These are phyloP conservation scores for Aspergillus sclerotioniger DNA, from an alignment of 495 filamentous ascomycete species.

Conservation along the genomic window DNA sequence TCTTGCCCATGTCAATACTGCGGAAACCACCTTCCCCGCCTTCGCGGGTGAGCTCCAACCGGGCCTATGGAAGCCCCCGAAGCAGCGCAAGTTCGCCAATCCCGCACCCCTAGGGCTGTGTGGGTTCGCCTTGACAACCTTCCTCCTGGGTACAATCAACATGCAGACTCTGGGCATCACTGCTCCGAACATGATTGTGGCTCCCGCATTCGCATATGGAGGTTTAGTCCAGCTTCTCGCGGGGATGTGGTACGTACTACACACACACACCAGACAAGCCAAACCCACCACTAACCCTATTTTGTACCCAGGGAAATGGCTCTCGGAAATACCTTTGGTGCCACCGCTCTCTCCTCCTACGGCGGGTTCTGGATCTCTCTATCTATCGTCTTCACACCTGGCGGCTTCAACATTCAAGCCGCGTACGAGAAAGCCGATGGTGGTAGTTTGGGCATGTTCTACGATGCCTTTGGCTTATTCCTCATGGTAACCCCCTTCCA, in stretches of 20 bases:
- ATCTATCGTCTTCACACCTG: constrained; percentile 76
- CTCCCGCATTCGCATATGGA: constrained; percentile 66
- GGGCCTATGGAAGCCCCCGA: constrained; percentile 68
- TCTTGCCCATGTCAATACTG: constrained; percentile 61
- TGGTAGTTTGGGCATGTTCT: constrained; percentile 43
- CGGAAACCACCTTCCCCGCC: constrained; percentile 63
- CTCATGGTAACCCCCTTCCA: constrained; percentile 53
- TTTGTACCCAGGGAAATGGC: constrained; percentile 77
- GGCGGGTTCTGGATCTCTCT: constrained; percentile 93
- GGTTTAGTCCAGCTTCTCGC: constrained; percentile 81
- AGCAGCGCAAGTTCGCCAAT: constrained; percentile 72
- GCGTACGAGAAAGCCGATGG: constrained; percentile 42
- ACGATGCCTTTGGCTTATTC: constrained; percentile 73
- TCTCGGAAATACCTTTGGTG: constrained; percentile 89
- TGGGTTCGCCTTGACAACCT: constrained; percentile 86
- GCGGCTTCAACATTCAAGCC: constrained; percentile 58
- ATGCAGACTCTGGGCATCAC: constrained; percentile 55
- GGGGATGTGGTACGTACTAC: constrained; percentile 75
- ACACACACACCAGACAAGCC: not conserved
- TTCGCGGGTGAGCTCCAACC: constrained; percentile 91
- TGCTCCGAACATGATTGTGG: constrained; percentile 60
- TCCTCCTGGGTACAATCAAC: constrained; percentile 80
- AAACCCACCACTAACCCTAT: not conserved
- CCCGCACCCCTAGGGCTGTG: constrained; percentile 74
- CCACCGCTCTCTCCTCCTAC: constrained; percentile 90